Conservation (phyloP, 2,329 filamentous ascomycete species). For the Sarocladium oryzae region DNA sequence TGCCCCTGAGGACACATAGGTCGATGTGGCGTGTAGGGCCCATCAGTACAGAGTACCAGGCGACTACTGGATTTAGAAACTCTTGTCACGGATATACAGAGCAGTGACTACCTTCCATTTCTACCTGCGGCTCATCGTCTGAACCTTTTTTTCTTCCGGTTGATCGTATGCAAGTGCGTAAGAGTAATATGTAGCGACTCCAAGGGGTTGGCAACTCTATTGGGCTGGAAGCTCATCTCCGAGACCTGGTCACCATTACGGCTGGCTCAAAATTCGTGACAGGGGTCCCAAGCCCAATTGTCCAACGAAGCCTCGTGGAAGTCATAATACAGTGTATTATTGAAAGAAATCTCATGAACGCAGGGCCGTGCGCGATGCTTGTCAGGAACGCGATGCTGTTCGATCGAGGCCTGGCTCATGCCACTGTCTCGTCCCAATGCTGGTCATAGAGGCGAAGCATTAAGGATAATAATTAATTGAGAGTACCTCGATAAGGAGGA, state of each 20-base stretch:
- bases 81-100: background rate
- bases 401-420: too few relatives aligned
- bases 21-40: too few relatives aligned
- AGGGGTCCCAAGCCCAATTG: background rate
- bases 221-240: slow-evolving; percentile 1
- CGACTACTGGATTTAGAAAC: too few relatives aligned
- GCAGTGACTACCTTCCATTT: background rate
- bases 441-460: too few relatives aligned
- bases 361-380: too few relatives aligned
- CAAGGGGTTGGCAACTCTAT: background rate
- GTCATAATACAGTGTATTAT: background rate
- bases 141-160: background rate
- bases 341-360: too few relatives aligned
- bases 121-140: background rate
- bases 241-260: background rate
- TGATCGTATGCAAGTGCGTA: background rate
- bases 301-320: slow-evolving; percentile 1
- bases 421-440: too few relatives aligned
- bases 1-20: slow-evolving; percentile 1
- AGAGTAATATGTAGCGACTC: slow-evolving; percentile 1
- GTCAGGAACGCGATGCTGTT: too few relatives aligned
- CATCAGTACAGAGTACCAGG: too few relatives aligned
- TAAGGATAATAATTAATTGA: too few relatives aligned
- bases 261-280: too few relatives aligned
- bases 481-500: too few relatives aligned